Base-by-base conservation (phyloP, 2,329 filamentous ascomycete genomes). In the Fusarium phyllophilum region DNA sequence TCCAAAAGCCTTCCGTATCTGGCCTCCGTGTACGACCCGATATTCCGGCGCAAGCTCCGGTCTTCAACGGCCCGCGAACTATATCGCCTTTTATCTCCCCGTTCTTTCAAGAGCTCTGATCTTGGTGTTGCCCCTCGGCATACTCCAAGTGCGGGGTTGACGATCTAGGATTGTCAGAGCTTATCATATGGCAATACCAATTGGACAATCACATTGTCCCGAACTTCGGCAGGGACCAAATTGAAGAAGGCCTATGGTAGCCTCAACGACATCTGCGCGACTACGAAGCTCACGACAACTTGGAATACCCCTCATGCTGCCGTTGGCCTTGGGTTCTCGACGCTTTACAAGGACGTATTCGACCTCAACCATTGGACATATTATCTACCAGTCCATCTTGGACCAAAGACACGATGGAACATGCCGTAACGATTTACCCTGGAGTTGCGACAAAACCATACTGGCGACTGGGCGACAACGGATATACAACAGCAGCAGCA, bases 21-120 rank as follows among this genome's bases (percentile, higher is more conserved):
- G 55, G 34, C 49, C 44, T 70, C 68, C 70, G 72, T 77, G 77
- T 78, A 70, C 75, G 72, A 78, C 77, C 72, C 70, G 76, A 74
- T 26, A 58, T 54, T 39, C 45, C 68, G 72, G 67, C 60, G 56
- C 58, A 63, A 55, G 45, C 24, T 45, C 69, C 62, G 58, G 39
- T 17, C 20, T 24, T 33, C 38, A 66, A 75, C 54, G 62, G 61
- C 24, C 54, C 46, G 48, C 45, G 42, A 70, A 55, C 44, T 8
- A 8, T 14, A 36, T 68, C 55, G 44, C 29, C 29, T 29, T 63
- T 7, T 33, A 46, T 52, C 29, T 54, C 52, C 36, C 44, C 34
- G 52, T 59, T 36, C 46, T 26, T n/a, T 46, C 31, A 20, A 56
- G 26, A 60, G 14, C 38, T 31, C 42, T 54, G 62, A 36, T 48